These are phyloP conservation scores for Gaeumannomyces tritici DNA, from an alignment of 2,329 filamentous ascomycete genomes.

Conservation along the genomic window DNA sequence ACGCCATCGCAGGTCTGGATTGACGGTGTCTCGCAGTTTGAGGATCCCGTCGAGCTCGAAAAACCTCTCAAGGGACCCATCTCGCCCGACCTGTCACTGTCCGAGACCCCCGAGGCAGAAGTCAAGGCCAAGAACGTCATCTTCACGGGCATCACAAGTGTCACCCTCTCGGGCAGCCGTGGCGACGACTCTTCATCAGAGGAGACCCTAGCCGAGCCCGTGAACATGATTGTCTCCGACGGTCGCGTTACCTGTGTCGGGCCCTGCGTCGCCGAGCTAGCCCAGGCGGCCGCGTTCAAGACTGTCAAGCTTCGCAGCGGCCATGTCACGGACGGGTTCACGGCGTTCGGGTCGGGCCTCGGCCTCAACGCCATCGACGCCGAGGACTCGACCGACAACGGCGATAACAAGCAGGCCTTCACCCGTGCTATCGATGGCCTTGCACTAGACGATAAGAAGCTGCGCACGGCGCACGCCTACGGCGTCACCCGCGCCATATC, in stretches of 20 bases:
- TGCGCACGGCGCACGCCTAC: conserved; percentile 40
- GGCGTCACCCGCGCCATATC: conserved; percentile 51
- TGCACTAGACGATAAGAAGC: conserved; percentile 44
- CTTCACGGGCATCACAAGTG: conserved; percentile 45
- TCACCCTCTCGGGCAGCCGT: conserved; percentile 37
- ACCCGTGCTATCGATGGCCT: conserved; percentile 50
- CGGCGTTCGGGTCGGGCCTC: conserved; percentile 48
- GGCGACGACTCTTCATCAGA: conserved; percentile 10
- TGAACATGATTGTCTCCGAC: conserved; percentile 40
- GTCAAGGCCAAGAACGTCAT: conserved; percentile 29
- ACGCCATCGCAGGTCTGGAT: conserved; percentile 55
- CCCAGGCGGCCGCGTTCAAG: conserved; percentile 21
- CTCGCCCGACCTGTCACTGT: conserved; percentile 27
- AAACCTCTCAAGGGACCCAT: conserved; percentile 35
- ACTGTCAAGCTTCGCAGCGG: conserved; percentile 45
- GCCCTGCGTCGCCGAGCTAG: conserved; percentile 31
- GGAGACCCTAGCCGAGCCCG: conserved; percentile 8
- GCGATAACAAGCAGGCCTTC: conserved; percentile 34
- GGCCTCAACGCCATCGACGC: conserved; percentile 55
- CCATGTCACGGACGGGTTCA: conserved; percentile 50
- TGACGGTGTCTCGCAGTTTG: conserved; percentile 48
- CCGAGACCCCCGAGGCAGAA: conserved; percentile 31
- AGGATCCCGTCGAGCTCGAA: conserved; percentile 40
- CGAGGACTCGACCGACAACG: conserved; percentile 45
- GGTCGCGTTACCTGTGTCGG: conserved; percentile 50